phyloP scores from a whole-genome alignment of 1,284 basidiomycete species.

The Caloboletus firmus region DNA sequence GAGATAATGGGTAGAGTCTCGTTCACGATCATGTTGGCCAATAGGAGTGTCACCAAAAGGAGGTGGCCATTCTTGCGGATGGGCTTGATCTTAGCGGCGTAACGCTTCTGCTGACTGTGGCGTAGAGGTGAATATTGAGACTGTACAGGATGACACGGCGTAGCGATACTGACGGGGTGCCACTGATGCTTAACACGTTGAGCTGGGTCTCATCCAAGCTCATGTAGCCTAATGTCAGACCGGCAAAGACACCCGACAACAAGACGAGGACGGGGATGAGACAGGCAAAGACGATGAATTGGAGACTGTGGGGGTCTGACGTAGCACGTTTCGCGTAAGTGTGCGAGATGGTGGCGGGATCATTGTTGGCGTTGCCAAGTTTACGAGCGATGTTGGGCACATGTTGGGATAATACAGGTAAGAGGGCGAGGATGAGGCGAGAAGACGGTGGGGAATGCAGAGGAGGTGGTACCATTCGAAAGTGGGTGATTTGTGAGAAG shows the following conservation, averaged over 20 bases:
- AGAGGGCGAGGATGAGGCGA: conserved; percentile 20
- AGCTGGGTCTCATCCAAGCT: conserved; percentile 91
- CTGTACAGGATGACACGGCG: neutral
- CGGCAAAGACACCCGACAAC: conserved; percentile 63
- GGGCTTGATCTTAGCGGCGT: conserved; percentile 84
- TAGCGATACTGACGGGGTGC: conserved; percentile 60
- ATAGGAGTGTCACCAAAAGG: conserved; percentile 77
- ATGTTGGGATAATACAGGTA: conserved; percentile 31
- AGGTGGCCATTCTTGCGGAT: conserved; percentile 85
- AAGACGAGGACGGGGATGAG: conserved; percentile 54
- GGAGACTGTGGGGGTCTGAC: conserved; percentile 5
- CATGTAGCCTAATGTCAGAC: conserved; percentile 88
- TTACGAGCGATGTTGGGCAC: conserved; percentile 30
- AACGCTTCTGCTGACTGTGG: conserved; percentile 68
- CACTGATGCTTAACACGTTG: conserved; percentile 82
- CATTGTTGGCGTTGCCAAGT: conserved; percentile 10
- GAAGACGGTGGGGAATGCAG: conserved; percentile 31
- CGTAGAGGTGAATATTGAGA: neutral
- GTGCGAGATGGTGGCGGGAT: conserved; percentile 15
- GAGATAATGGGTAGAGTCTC: conserved; percentile 91
- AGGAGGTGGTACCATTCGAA: conserved; percentile 36
- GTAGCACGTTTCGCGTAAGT: conserved; percentile 26
- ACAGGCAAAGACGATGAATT: conserved; percentile 36
- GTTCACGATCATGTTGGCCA: conserved; percentile 90
- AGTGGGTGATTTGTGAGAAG: neutral